Percentiles rank a stretch among this genome's conserved stretches.
These are phyloP conservation scores for Rosa hybrid DNA, from an alignment of 331 rosid species.

Conservation along the genomic window DNA sequence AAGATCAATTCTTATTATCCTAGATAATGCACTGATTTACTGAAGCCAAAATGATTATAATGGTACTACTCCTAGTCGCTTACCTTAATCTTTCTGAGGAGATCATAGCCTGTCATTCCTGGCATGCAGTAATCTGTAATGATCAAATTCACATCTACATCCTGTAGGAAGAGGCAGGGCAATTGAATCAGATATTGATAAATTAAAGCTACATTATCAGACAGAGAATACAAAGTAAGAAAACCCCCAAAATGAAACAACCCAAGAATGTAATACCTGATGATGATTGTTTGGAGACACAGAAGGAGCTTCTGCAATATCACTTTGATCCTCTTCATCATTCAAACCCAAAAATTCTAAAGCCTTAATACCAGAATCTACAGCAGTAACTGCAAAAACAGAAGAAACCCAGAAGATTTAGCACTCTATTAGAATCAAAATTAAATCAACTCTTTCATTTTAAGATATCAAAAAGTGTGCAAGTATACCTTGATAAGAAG, in stretches of 20 bases:
- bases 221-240: not conserved
- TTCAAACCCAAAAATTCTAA: constrained; percentile 70
- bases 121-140: constrained; percentile 97
- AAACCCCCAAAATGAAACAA: not conserved
- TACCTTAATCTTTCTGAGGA: constrained; percentile 87
- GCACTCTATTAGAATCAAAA: not conserved
- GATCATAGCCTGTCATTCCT: constrained; percentile 91
- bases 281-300: constrained; percentile 51
- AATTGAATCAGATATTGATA: constrained; percentile 21
- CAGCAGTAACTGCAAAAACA: constrained; percentile 62
- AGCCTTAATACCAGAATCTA: constrained; percentile 93
- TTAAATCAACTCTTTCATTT: not conserved
- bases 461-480: not conserved
- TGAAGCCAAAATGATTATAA: not conserved
- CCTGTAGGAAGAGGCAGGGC: constrained; percentile 33
- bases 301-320: constrained; percentile 22
- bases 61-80: not conserved
- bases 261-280: constrained; percentile 27
- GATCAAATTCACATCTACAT: constrained; percentile 65
- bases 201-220: constrained; percentile 10
- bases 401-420: constrained; percentile 21
- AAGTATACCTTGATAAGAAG: constrained; percentile 71
- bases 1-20: not conserved
- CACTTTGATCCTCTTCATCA: constrained; percentile 41
- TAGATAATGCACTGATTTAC: not conserved